Conservation (phyloP, 108 stramenopile species). For the Aurantiochytrium sp. region DNA sequence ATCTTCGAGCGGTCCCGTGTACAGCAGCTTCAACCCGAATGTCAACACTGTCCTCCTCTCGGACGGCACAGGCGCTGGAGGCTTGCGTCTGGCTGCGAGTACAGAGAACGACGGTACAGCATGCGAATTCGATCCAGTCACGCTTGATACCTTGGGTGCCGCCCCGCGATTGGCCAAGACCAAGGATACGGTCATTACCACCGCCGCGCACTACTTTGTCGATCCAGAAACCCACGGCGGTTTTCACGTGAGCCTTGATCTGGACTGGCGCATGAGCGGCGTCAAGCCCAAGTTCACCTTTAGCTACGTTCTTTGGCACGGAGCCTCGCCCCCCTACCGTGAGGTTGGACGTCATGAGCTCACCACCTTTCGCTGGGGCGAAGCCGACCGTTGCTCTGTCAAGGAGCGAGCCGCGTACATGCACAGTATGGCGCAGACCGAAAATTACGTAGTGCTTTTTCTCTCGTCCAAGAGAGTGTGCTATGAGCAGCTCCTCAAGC, state of each 20-base stretch:
- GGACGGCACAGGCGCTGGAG: neutral
- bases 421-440: conserved; percentile 2
- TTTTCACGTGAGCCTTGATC: neutral
- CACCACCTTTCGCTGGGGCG: neutral
- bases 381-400: neutral
- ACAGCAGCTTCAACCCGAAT: neutral
- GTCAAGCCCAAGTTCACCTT: neutral
- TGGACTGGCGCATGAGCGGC: neutral
- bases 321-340: neutral
- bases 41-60: neutral
- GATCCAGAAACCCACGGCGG: neutral
- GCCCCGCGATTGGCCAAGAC: neutral
- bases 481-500: neutral
- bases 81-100: neutral
- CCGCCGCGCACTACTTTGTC: neutral
- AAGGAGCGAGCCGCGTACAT: neutral
- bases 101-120: neutral
- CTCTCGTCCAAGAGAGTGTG: neutral
- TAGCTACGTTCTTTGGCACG: neutral
- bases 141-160: neutral
- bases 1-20: neutral
- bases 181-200: neutral
- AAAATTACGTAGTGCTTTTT: neutral
- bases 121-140: neutral
- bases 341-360: neutral